phyloP scores from a whole-genome alignment of 345 rosid species.

The Populus ilicifolia region DNA sequence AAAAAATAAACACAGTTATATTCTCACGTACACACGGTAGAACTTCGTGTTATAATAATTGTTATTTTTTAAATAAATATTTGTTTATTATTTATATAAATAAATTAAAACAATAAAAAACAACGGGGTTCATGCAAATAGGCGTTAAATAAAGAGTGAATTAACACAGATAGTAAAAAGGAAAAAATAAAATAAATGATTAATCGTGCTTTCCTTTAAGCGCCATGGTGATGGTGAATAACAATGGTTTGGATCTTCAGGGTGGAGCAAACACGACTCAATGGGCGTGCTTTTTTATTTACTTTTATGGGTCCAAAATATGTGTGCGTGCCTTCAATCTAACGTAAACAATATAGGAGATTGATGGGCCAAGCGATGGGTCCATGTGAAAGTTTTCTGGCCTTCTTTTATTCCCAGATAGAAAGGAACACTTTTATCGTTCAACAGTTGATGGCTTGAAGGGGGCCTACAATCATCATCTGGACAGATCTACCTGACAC shows the following conservation, averaged over 20 bases:
- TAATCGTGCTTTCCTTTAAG: neutral
- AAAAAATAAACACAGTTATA: too few species aligned
- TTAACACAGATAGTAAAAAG: neutral
- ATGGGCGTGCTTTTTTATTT: neutral
- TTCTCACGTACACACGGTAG: too few species aligned
- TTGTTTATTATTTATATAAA: too few species aligned
- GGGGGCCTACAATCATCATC: conserved; percentile 19
- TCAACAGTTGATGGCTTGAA: conserved; percentile 29
- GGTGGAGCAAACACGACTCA: neutral
- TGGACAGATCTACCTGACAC: conserved; percentile 38
- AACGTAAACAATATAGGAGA: neutral
- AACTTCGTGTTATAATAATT: too few species aligned
- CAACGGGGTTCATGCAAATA: too few species aligned
- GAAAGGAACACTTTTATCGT: conserved; percentile 39
- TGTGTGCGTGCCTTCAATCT: neutral
- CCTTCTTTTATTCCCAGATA: conserved; percentile 11
- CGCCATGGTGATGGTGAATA: neutral
- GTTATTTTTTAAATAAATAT: too few species aligned
- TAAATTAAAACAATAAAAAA: too few species aligned
- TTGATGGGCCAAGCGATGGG: neutral
- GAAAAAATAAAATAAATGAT: too few species aligned
- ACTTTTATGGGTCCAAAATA: neutral
- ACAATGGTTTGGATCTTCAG: neutral
- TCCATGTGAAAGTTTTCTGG: conserved; percentile 1
- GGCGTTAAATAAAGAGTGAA: neutral